These are phyloP conservation scores for Epichloe sibirici DNA, from an alignment of 2,329 filamentous ascomycete genomes.

Conservation along the genomic window DNA sequence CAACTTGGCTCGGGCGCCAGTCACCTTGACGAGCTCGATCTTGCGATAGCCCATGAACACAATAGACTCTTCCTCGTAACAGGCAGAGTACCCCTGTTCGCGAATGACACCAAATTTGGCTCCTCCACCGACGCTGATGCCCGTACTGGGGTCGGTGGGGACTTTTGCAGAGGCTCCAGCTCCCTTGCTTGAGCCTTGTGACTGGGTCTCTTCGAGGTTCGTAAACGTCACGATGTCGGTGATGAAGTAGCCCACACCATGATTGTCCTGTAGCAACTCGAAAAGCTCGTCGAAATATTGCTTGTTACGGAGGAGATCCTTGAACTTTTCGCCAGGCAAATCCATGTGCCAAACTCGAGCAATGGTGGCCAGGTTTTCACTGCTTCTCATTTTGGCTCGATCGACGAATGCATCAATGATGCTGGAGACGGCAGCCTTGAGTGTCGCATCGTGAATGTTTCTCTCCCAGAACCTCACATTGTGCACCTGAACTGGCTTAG, in stretches of 20 bases:
- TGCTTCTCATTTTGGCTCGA: constrained; percentile 11
- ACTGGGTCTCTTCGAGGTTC: constrained; percentile 13
- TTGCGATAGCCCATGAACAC: constrained; percentile 17
- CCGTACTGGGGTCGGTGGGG: constrained; percentile 12
- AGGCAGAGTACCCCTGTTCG: constrained; percentile 13
- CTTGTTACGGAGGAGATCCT: constrained; percentile 14
- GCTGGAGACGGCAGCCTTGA: constrained; percentile 15
- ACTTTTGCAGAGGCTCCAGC: constrained; percentile 10
- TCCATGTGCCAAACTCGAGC: constrained; percentile 20
- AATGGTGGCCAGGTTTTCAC: constrained; percentile 14
- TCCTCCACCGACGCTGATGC: constrained; percentile 10
- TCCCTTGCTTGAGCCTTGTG: constrained; percentile 4
- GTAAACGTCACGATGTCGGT: constrained; percentile 17
- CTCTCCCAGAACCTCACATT: constrained; percentile 17
- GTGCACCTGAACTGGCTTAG: constrained; percentile 16
- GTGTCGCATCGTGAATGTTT: constrained; percentile 14
- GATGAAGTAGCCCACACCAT: constrained; percentile 16
- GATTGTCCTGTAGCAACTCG: constrained; percentile 12
- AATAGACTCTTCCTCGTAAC: constrained; percentile 17
- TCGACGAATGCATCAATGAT: constrained; percentile 16
- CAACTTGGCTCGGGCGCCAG: constrained; percentile 13
- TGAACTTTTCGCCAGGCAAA: constrained; percentile 17
- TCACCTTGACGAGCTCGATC: constrained; percentile 16
- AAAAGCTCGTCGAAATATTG: constrained; percentile 18
- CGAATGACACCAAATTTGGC: constrained; percentile 10